Base-by-base conservation (phyloP, 306 rosid genomes). In the Lathyrus aphaca region DNA sequence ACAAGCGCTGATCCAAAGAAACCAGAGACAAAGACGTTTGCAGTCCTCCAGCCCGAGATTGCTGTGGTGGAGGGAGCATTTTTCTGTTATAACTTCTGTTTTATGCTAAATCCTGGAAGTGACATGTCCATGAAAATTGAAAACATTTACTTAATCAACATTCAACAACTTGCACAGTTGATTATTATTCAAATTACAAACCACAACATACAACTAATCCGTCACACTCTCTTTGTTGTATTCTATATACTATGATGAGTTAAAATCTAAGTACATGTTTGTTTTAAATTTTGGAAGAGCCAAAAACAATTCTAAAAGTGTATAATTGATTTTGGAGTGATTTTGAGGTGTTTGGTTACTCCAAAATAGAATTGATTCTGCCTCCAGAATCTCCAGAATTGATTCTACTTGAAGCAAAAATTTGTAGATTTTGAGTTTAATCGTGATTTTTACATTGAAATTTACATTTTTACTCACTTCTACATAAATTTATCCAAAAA, bases 21-120 rank as follows among this genome's bases (percentile, higher is more conserved):
- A 90, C 92, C 1, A 94, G 89, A 39, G 97, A 88, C 7, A 94
- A 75, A 3, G 97, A 88, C 2, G 98, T 94, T 50, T 86, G 98
- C 2, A 85, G 78, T 58, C 89, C 97, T 66, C 88, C 96, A 25
- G 78, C 84, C 35, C 92, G 91, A 16, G 95, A 81, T 54, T 88
- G 97, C 84, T 88, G 99, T 32, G 91, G 90, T 0, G 89, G 96
- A 68, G 96, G 97, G 43, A 84, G 85, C 99, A 94, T 88, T 75
- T 25, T 66, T 75, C 77, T 18, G 68, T 23, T 82, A 66, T 37
- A 76, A 45, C 76, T 82, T 87, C 68, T 72, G 81, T 67, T 86
- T 79, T 43, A 81, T 72, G 74, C 85, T 86, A 60, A 92, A 86
- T 56, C 91, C 96, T 77, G 89, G 77, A 76, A 86, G 74, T 30